A percentile compares a stretch with the other conserved stretches of the same genome.
phyloP scores from a whole-genome alignment of 345 rosid genomes.

The Rhodamnia argentea region DNA sequence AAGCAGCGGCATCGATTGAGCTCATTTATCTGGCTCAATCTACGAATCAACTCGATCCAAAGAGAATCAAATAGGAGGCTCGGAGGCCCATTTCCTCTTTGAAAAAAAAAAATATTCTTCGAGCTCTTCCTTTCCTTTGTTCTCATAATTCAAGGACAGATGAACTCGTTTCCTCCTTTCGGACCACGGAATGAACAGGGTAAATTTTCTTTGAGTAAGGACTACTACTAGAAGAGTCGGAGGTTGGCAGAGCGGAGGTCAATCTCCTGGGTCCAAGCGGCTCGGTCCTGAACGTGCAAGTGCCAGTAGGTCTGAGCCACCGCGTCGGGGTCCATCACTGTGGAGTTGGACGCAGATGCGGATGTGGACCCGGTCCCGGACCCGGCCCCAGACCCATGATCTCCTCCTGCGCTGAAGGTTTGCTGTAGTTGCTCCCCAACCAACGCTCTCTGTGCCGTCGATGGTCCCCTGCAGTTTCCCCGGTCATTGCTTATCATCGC shows the following conservation, averaged over 20 bases:
- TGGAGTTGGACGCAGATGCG: background rate
- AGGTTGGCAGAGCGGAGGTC: conserved; percentile 62
- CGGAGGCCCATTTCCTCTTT: background rate
- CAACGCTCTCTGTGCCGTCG: conserved; percentile 17
- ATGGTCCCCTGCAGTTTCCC: conserved; percentile 35
- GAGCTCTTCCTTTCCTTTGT: background rate
- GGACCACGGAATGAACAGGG: background rate
- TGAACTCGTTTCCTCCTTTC: background rate
- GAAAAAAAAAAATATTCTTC: background rate
- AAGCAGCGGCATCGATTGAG: background rate
- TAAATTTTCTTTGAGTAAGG: background rate
- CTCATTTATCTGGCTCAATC: background rate
- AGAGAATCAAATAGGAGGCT: background rate
- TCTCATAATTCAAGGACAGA: background rate
- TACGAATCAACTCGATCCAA: background rate
- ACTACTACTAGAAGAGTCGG: conserved; percentile 8
- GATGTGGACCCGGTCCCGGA: background rate
- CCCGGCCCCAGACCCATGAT: background rate
- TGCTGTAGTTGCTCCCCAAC: conserved; percentile 36
- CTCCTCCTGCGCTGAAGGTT: background rate
- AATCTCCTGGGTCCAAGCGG: conserved; percentile 91
- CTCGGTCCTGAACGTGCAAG: conserved; percentile 72
- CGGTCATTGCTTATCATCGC: background rate
- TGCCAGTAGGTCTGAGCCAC: conserved; percentile 95
- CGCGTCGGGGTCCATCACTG: conserved; percentile 68